Base-by-base conservation (phyloP, 2,329 filamentous ascomycete genomes). In the Botryosphaeria agaves region DNA sequence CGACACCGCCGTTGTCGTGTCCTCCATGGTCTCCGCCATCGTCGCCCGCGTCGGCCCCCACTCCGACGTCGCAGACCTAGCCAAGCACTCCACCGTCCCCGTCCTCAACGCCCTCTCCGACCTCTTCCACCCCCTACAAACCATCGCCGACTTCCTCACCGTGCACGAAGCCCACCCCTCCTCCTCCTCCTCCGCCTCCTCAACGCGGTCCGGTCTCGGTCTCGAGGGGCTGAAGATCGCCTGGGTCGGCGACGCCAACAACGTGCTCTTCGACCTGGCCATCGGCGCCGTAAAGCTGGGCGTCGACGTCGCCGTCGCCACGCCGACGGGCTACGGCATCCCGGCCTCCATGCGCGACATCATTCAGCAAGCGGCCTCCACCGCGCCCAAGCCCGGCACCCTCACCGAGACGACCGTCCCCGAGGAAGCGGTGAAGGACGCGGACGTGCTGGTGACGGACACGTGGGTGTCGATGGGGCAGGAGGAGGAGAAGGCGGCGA, bases 391-490 rank as follows among this genome's bases (percentile, higher is more conserved):
- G 0, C 64, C 75, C 2, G 80, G 80, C 11, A 73, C 66, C 41
- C 63, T 94, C 19, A 59, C 57, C 4, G 78, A 92, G 55, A 91
- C 82, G 1, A 77, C 66, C 14, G 61, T 78, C 1, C 89, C 87
- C 0, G 81, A 89, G 49, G 81, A 92, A 46, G 89, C 66, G 1
- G 73, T 94, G 48, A 80, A 80, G 59, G 62, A 76, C 39, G 87
- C 89, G 3, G 78, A 98, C 50, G 69, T 95, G 31, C 62, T 98
- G 34, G 84, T 95, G 14, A 98, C 89, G 1, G 89, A 98, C 48
- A 98, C 89, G 1, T 98, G 89, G 89, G 71, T 98, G 18, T 92
- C 83, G 1, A 98, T 98, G 89, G 89, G 89, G 28, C 87, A 95
- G 56, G 89, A 98, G 55, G 72, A 71, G 33, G 89, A 98, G 55